Evolutionary conservation across 2,329 filamentous ascomycete genomes (phyloP), one percentile per base, ranked within the genome.

Genomic region (Esteya vermicola): DNA sequence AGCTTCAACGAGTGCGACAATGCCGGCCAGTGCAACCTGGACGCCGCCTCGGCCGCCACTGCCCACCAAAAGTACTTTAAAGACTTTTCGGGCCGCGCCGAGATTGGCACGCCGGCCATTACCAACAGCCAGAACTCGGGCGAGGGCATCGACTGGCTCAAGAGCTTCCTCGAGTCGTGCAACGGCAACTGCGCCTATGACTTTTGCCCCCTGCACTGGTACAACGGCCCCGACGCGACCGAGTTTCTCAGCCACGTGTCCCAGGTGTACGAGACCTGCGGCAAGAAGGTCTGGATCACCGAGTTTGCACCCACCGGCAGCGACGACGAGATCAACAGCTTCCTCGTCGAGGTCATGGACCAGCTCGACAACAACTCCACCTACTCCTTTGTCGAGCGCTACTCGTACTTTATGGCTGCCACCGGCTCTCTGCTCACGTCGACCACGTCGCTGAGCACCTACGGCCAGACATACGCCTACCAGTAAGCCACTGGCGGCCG

Each of bases 1-100:
- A 67, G 68, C 56, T 82, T 81, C 70, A 85, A 85, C 67, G 79
- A 85, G 65, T 75, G 75, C 34, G 80, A 85, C 56, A 67, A 68
- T 46, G 48, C 49, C 12, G 53, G 54, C n/a, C 78, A 83, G 60
- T 62, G 74, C 50, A 72, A 78, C 62, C 54, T 80, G 54, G 55
- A 57, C 20, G 60, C 74, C n/a, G 50, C 50, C 6, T 54, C 51
- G 2, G 75, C 75, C 30, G 75, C 73, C n/a, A 30, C 54, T 1
- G 58, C 57, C 22, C 75, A 75, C 57, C 66, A 63, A 40, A 48
- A 66, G 52, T 64, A 62, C 55, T 64, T 81, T 62, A 68, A 70
- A 60, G 63, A 64, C 19, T 76, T 68, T 54, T 49, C 57, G n/a
- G 64, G 62, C 52, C 57, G 67, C 52, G 71, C 63, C 43, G 59